Percentiles rank a stretch among this genome's conserved stretches.
Evolutionary conservation across 2,329 filamentous ascomycete genomes (phyloP).

Genomic region (Talaromyces sp.): DNA sequence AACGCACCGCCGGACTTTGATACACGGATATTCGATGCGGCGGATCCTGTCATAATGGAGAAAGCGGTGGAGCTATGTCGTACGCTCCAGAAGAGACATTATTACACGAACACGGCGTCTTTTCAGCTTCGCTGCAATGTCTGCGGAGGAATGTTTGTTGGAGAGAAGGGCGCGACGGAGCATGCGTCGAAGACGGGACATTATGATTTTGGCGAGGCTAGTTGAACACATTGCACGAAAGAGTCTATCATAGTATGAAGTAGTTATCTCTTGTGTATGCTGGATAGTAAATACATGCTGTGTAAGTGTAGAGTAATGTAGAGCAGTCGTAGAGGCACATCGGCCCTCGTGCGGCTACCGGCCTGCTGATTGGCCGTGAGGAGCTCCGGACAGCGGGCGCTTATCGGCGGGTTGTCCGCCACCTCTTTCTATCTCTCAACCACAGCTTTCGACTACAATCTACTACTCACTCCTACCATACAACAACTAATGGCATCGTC

Average conservation of each 20-base stretch:
- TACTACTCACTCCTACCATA: no score
- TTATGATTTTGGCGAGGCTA: slow-evolving; percentile 49
- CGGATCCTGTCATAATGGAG: slow-evolving; percentile 54
- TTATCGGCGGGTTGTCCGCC: slow-evolving; percentile 13
- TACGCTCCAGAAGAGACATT: slow-evolving; percentile 68
- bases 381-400: background rate
- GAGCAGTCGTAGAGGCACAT: background rate
- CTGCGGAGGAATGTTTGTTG: slow-evolving; percentile 43
- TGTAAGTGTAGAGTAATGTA: background rate
- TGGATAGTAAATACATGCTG: background rate
- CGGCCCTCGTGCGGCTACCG: slow-evolving; percentile 2
- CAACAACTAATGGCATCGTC: background rate
- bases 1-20: slow-evolving; percentile 70
- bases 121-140: slow-evolving; percentile 75
- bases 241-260: background rate
- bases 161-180: slow-evolving; percentile 46
- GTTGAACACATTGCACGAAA: slow-evolving; percentile 22
- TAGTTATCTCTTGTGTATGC: no score
- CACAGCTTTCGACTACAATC: background rate
- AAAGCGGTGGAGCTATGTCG: slow-evolving; percentile 63
- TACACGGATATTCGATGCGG: slow-evolving; percentile 66
- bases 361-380: background rate
- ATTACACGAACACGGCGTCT: slow-evolving; percentile 82
- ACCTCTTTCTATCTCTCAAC: background rate
- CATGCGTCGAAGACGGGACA: slow-evolving; percentile 49